Evolutionary conservation across 2,329 filamentous ascomycete genomes (phyloP), one percentile per base, ranked within the genome.

Genomic region (Geosmithia flava): DNA sequence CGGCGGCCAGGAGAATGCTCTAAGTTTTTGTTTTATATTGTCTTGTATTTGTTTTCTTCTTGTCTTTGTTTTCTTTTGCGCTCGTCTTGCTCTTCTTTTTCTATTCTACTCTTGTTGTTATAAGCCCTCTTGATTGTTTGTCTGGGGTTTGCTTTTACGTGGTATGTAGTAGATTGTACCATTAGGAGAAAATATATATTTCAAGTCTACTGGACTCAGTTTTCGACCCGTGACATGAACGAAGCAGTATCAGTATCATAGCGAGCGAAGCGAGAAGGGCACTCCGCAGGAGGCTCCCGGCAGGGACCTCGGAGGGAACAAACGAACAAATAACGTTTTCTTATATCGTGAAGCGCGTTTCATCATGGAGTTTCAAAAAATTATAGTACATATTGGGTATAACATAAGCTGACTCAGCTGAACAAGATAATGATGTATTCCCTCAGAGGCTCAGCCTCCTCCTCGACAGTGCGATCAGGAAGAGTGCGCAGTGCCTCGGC

Each of bases 361-460:
- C 33, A 37, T 37, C 33, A 37, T 37, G 33, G 15, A 37, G 33
- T 13, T n/a, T n/a, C n/a, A 13, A 37, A 37, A 11, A 13, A 37
- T 11, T 19, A 42, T 42, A 19, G 40, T 42, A 42, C 40, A 42
- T 42, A 20, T 3, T 10, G 40, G 13, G 39, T 41, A 16, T 16
- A 7, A n/a, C 29, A 6, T 6, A 16, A n/a, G n/a, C 20, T 27
- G 20, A 3, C 13, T 57, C 54, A 65, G 42, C 48, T 48, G 50
- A 73, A 54, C 23, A 76, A 47, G 33, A 66, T 62, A 44, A 52
- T 55, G 47, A 62, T 53, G 17, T 76, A 78, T 4, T 49, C 56
- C 33, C 65, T 63, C 53, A 78, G 53, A 2, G 62, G 63, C 37
- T 72, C 72, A 76, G 62, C 68, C 55, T 78, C 75, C 46, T 75